Evolutionary conservation across 2,329 filamentous ascomycete species (phyloP).

Genomic region (Trichoderma arundinaceum): DNA sequence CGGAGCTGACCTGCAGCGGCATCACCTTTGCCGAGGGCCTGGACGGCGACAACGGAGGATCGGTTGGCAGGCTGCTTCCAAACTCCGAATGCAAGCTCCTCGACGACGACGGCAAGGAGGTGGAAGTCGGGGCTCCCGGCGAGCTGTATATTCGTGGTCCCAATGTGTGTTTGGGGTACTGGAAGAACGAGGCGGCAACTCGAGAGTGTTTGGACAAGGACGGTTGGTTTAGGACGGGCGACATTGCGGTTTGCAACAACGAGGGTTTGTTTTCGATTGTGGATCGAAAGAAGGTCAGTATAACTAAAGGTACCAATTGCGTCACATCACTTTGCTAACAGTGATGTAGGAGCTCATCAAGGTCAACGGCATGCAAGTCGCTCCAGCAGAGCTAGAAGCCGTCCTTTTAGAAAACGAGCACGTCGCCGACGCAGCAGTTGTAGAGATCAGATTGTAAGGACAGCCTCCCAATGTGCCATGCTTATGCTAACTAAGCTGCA

Average conservation of each 20-base stretch:
- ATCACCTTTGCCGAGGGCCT: constrained; percentile 50
- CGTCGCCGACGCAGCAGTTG: constrained; percentile 60
- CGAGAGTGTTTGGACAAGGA: constrained; percentile 55
- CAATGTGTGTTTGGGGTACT: constrained; percentile 64
- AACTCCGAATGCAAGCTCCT: constrained; percentile 61
- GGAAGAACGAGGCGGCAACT: constrained; percentile 61
- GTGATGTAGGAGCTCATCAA: constrained; percentile 60
- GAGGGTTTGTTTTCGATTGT: constrained; percentile 54
- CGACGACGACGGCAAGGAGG: constrained; percentile 58
- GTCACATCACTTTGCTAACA: not conserved
- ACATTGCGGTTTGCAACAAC: constrained; percentile 57
- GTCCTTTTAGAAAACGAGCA: constrained; percentile 57
- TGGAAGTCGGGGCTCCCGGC: constrained; percentile 53
- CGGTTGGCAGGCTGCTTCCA: constrained; percentile 58
- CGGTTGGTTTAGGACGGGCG: constrained; percentile 66
- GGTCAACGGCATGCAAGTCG: constrained; percentile 64
- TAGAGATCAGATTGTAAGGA: constrained; percentile 55
- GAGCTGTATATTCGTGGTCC: constrained; percentile 62
- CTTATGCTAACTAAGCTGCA: constrained; percentile 32
- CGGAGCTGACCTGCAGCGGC: constrained; percentile 55
- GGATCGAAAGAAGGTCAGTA: constrained; percentile 54
- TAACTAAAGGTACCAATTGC: not conserved
- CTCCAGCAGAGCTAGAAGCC: constrained; percentile 63
- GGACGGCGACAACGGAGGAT: constrained; percentile 46
- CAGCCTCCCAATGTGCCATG: constrained; percentile 26